A percentile compares a stretch with the other conserved stretches of the same genome.
Evolutionary conservation across 257 asterid species (phyloP).

Genomic region (Vinca minor): DNA sequence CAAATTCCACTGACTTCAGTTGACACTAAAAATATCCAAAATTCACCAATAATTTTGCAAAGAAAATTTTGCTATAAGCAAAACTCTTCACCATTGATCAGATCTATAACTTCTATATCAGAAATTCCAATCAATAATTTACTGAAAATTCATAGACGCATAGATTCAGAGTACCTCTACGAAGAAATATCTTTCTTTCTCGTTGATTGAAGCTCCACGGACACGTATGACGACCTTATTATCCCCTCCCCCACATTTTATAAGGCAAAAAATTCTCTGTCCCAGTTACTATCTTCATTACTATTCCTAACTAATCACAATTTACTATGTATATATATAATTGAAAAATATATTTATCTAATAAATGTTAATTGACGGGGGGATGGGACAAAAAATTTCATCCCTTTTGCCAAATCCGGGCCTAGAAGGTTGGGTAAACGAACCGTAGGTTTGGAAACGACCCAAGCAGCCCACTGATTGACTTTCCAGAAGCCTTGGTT

Average conservation of each 20-base stretch:
- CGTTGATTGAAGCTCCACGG: background rate
- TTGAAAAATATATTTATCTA: too few species aligned
- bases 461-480: slow-evolving; percentile 56
- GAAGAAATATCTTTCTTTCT: slow-evolving; percentile 12
- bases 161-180: slow-evolving; percentile 22
- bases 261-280: too few species aligned
- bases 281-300: too few species aligned
- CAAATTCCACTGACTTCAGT: slow-evolving; percentile 3
- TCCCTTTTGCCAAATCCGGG: slow-evolving; percentile 35
- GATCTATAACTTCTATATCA: background rate
- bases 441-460: slow-evolving; percentile 28
- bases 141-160: background rate
- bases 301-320: too few species aligned
- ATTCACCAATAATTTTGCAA: background rate
- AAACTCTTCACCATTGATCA: background rate
- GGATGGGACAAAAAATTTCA: background rate
- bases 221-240: slow-evolving; percentile 10
- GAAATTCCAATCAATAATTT: background rate
- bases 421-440: slow-evolving; percentile 37
- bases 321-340: too few species aligned
- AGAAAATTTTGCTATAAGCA: background rate
- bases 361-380: too few species aligned
- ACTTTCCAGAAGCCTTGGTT: slow-evolving; percentile 29
- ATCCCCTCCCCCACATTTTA: too few species aligned
- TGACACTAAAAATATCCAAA: background rate